A percentile compares a stretch with the other conserved stretches of the same genome.
phyloP scores from a whole-genome alignment of 192 early-diverging fungal genomes.

The Coemansia guatemalensis region DNA sequence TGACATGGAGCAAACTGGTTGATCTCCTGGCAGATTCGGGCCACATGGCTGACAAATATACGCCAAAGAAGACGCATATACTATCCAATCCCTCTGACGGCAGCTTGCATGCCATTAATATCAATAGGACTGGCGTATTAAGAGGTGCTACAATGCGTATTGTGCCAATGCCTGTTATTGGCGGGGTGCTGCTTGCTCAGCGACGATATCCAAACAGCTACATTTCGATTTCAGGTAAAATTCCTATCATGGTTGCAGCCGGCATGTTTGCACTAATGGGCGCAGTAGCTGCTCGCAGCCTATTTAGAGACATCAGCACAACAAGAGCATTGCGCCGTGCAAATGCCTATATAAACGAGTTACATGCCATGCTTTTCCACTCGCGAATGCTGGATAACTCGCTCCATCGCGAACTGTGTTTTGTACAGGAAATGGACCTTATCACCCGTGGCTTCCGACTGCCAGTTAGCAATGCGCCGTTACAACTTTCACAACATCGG shows the following conservation, averaged over 20 bases:
- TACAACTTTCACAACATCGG: neutral
- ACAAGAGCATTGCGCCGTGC: too few species aligned
- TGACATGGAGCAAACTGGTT: neutral
- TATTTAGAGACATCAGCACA: neutral
- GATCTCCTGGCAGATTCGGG: slow-evolving; percentile 23
- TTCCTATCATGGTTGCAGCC: neutral
- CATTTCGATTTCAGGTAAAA: neutral
- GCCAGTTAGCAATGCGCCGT: slow-evolving; percentile 1
- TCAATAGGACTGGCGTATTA: neutral
- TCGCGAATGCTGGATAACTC: slow-evolving; percentile 24
- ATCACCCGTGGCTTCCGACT: slow-evolving; percentile 27
- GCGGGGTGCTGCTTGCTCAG: neutral
- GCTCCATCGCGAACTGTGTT: slow-evolving; percentile 25
- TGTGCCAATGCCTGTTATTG: neutral
- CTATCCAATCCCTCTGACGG: neutral
- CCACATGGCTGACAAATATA: slow-evolving; percentile 30
- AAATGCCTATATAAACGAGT: neutral
- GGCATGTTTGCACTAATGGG: too few species aligned
- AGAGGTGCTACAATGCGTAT: neutral
- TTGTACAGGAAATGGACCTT: slow-evolving; percentile 34
- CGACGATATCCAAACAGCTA: neutral
- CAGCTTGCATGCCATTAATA: neutral
- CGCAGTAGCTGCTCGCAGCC: neutral
- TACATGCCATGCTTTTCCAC: neutral
- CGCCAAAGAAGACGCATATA: slow-evolving; percentile 12